Evolutionary conservation across 768 basidiomycete species (phyloP).

Genomic region (Xerocomus potaroensis): DNA sequence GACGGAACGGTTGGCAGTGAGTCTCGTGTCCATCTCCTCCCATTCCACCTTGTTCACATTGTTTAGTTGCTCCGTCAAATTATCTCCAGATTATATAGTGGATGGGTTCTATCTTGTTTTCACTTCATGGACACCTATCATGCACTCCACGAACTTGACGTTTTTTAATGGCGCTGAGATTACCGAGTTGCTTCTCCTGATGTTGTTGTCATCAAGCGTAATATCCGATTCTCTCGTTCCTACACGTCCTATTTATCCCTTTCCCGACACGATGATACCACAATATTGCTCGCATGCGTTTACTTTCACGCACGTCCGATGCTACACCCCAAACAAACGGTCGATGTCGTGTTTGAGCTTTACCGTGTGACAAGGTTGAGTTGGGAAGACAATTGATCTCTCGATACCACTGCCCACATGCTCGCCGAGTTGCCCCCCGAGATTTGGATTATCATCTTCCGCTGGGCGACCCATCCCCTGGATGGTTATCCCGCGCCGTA

Average conservation of each 20-base stretch:
- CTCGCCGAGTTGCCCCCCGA: slow-evolving; percentile 42
- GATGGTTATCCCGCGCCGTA: slow-evolving; percentile 25
- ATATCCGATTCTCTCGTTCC: slow-evolving; percentile 22
- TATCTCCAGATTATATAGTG: slow-evolving; percentile 75
- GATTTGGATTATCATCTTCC: slow-evolving; percentile 51
- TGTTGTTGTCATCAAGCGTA: slow-evolving; percentile 31
- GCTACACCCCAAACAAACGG: slow-evolving; percentile 3
- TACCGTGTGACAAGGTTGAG: slow-evolving; percentile 7
- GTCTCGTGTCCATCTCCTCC: slow-evolving; percentile 29
- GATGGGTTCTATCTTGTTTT: slow-evolving; percentile 11
- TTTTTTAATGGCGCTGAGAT: slow-evolving; percentile 27
- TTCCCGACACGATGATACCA: slow-evolving; percentile 32
- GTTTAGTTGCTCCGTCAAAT: slow-evolving; percentile 76
- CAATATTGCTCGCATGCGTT: slow-evolving; percentile 17
- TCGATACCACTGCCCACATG: neutral
- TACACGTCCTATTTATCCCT: slow-evolving; percentile 26
- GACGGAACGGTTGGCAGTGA: slow-evolving; percentile 77
- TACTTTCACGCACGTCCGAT: slow-evolving; percentile 9
- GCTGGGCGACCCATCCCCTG: slow-evolving; percentile 35
- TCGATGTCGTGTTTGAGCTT: neutral
- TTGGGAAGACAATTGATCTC: too few species aligned
- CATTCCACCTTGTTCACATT: slow-evolving; percentile 8
- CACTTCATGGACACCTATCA: slow-evolving; percentile 25
- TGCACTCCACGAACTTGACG: slow-evolving; percentile 31
- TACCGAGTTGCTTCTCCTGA: slow-evolving; percentile 11